Evolutionary conservation across 2,329 filamentous ascomycete genomes (phyloP), one percentile per base, ranked within the genome.

Genomic region (Aspergillus bombycis): DNA sequence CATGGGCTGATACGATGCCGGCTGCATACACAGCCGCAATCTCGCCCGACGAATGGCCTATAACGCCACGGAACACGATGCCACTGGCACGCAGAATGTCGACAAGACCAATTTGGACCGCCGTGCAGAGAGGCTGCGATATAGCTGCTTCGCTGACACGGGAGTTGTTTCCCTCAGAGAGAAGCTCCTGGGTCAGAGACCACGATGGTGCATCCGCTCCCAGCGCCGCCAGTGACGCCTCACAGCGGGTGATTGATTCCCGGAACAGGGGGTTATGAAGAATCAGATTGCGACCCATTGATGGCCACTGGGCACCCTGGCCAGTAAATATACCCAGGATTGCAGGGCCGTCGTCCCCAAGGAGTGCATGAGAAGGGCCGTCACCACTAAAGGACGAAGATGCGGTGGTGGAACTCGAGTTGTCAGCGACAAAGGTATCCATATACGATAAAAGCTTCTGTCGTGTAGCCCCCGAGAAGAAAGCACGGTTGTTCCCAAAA

Each of bases 41-140:
- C 63, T 85, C 83, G 30, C 83, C 83, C 57, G 75, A 79, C 0
- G 81, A 83, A 67, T 85, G 83, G 0, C 83, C 82, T 16, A 78
- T 72, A 0, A 83, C 81, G 8, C 74, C 74, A 0, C 66, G 57
- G 0, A 81, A 80, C 21, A 63, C 62, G 28, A 85, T 72, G 2
- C 75, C 77, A 74, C 77, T 82, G 2, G 78, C 79, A 38, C 76
- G 60, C 3, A 86, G 71, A 3, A 85, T 70, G n/a, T 81, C 76
- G 0, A 79, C 77, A 6, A 85, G 68, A 2, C 78, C 78, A 6
- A 86, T 70, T 68, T 86, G 84, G 1, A 86, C 68, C 0, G 82
- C 81, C 0, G 82, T 82, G 65, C 78, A 68, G 12, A 68, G 41
- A 8, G 69, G 64, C 57, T 70, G 68, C 4, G 64, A 63, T 8